Evolutionary conservation across 768 basidiomycete species (phyloP).

Genomic region (Goffeauzyma gilvescens): DNA sequence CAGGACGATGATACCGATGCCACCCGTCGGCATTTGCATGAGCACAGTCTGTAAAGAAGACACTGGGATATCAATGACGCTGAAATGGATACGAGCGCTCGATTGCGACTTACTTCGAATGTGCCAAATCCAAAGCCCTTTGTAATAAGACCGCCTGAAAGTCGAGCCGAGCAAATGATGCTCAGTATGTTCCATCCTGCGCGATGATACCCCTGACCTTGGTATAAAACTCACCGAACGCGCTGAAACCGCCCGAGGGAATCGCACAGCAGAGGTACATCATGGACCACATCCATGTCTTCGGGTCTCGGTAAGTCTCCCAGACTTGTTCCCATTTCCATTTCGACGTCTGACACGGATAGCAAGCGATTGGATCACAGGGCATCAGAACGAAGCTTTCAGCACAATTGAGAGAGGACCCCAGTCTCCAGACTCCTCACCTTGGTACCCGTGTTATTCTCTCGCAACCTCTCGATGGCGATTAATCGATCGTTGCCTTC

Average conservation of each 20-base stretch:
- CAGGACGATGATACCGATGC: conserved; percentile 6
- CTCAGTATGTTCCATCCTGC: not conserved
- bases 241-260: conserved; percentile 9
- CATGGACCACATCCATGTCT: conserved; percentile 13
- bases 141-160: conserved; percentile 23
- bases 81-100: too few species aligned
- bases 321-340: conserved; percentile 19
- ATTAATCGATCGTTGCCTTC: conserved; percentile 25
- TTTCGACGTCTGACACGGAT: not conserved
- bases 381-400: too few species aligned
- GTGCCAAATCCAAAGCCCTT: conserved; percentile 11
- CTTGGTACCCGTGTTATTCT: conserved; percentile 29
- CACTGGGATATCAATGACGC: not conserved
- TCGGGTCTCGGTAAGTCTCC: conserved; percentile 20
- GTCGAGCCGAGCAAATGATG: not conserved
- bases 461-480: conserved; percentile 26
- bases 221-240: not conserved
- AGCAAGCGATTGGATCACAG: too few species aligned
- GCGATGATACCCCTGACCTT: not conserved
- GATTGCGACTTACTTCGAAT: not conserved
- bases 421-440: too few species aligned
- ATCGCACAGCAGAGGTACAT: conserved; percentile 24
- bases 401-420: too few species aligned
- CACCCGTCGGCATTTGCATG: conserved; percentile 10
- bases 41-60: conserved; percentile 4